Conservation (phyloP, 805 yeast species). For the Ogataea kodamae region DNA sequence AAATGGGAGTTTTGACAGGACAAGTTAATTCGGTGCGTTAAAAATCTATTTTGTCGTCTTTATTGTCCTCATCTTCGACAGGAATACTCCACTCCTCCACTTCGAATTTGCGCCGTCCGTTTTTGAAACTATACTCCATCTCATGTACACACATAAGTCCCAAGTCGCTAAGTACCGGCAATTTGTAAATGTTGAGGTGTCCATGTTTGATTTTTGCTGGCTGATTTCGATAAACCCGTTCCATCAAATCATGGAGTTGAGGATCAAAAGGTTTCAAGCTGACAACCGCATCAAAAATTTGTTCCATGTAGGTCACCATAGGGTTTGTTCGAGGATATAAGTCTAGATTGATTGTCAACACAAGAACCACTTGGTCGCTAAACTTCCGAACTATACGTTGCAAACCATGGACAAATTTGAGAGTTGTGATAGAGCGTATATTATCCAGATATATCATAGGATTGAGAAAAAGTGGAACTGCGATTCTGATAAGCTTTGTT, state of each 20-base stretch:
- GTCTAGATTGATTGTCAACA: constrained; percentile 61
- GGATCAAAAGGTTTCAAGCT: constrained; percentile 81
- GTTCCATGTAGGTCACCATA: constrained; percentile 52
- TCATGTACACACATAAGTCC: constrained; percentile 76
- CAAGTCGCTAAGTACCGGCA: constrained; percentile 67
- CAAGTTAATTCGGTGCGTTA: no score
- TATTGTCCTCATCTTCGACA: constrained; percentile 73
- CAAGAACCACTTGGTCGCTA: constrained; percentile 38
- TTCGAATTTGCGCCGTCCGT: constrained; percentile 78
- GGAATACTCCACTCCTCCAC: constrained; percentile 97
- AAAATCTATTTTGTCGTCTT: constrained; percentile 17
- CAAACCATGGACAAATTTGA: constrained; percentile 61
- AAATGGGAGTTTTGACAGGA: no score
- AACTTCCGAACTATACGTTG: constrained; percentile 49
- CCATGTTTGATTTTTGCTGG: constrained; percentile 85
- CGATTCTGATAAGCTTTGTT: constrained; percentile 55
- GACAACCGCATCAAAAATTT: constrained; percentile 61
- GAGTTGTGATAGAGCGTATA: constrained; percentile 39
- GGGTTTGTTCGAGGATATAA: constrained; percentile 55
- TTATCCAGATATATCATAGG: constrained; percentile 68
- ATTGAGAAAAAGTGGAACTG: constrained; percentile 73
- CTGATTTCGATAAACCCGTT: constrained; percentile 64
- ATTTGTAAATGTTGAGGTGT: constrained; percentile 65
- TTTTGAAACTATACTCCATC: constrained; percentile 82
- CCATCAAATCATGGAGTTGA: constrained; percentile 61